Base-by-base conservation (phyloP, 352 stramenopile species). In the Pythium volutum region DNA sequence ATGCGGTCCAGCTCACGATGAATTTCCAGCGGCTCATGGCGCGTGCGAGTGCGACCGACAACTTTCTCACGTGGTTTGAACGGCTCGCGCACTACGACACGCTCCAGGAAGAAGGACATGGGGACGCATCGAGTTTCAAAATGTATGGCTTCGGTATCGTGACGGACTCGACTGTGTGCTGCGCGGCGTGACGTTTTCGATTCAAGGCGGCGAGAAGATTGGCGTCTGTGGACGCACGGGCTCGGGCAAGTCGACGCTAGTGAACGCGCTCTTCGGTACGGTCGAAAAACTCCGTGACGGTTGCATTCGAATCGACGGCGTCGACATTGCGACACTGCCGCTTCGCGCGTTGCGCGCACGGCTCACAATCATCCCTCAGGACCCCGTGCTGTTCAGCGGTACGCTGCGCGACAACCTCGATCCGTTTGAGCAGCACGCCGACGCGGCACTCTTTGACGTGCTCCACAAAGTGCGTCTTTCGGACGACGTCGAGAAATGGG, bases 211-310 rank as follows among this genome's bases (percentile, higher is more conserved):
- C 0, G 78, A 90, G 43, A 90, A 87, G 51, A 50, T 93, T 20
- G 89, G 89, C 4, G 84, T 97, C 20, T 93, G 87, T 26, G 91
- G 91, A 2, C 87, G 89, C 23, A 97, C 91, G 1, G 92, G 92
- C 31, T 87, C 88, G 8, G 92, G 92, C n/a, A 98, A 98, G 63
- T 92, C 79, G 27, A 92, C 89, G 20, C 69, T 98, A 15, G 47
- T 97, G 36, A 80, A 88, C 29, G 76, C 79, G 15, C 59, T 98
- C 6, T 92, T 97, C 31, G 80, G 90, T 34, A 75, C 72, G 3
- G 82, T 89, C 1, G 47, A 63, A 12, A 91, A 76, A 77, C 67
- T 76, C 3, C 59, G 55, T 18, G 73, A 52, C 5, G 85, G 86
- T 0, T 66, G 66, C 15, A 80, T 97, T 34, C 10, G 49, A 10